These are phyloP conservation scores for Fraxinus velutina DNA, from an alignment of 305 asterid species.

Conservation along the genomic window DNA sequence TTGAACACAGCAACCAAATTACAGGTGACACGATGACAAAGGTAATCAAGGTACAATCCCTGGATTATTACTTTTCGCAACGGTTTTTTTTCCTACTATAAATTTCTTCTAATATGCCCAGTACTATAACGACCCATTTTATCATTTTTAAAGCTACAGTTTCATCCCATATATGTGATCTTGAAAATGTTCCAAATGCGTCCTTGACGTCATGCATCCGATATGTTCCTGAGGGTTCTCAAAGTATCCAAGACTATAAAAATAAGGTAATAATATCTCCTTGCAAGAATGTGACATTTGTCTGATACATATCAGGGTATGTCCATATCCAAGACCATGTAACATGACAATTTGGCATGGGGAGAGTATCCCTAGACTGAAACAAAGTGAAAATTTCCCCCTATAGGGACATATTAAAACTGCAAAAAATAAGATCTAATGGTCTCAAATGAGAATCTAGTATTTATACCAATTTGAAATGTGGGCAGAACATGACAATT, in stretches of 20 bases:
- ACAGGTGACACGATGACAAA: neutral
- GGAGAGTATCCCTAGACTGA: neutral
- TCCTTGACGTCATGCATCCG: neutral
- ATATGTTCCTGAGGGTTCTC: neutral
- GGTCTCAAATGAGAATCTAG: neutral
- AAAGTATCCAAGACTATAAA: neutral
- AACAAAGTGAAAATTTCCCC: neutral
- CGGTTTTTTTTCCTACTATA: neutral
- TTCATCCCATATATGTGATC: neutral
- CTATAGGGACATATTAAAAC: neutral
- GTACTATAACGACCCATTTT: neutral
- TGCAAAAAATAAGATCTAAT: neutral
- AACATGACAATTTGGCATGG: neutral
- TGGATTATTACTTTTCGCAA: neutral
- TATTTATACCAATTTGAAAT: neutral
- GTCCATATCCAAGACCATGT: neutral
- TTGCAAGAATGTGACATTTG: neutral
- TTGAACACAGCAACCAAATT: neutral
- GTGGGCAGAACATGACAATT: neutral
- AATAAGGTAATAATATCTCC: neutral
- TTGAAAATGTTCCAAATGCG: neutral
- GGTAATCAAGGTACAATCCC: neutral
- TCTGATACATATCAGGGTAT: neutral
- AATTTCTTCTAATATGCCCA: neutral
- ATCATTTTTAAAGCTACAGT: neutral